Evolutionary conservation across 805 yeast species (phyloP), one percentile per base, ranked within the genome.

Genomic region (Metschnikowia borealis): DNA sequence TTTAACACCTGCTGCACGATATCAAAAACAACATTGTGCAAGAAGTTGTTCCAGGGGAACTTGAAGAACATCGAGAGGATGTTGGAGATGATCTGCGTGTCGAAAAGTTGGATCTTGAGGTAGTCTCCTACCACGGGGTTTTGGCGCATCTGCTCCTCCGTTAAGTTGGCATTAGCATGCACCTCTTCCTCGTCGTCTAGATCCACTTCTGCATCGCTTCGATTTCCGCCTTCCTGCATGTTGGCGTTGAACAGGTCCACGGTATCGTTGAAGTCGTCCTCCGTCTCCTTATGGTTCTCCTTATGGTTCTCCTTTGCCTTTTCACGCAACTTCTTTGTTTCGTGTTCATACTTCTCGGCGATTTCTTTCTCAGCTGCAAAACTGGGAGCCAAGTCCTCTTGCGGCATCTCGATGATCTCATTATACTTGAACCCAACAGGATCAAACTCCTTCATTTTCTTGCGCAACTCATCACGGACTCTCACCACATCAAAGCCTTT

Each of bases 41-140:
- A 63, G 51, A 74, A 74, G 53, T 74, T 74, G 57, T 74, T 74
- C 79, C 79, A 74, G 1, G 78, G 78, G 52, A 74, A 74, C 51
- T 65, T 65, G 62, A 74, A 74, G 54, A 74, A 74, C 78, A 73
- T 74, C 31, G 69, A 54, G 46, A 73, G 56, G 47, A 74, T 73
- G 51, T 70, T 73, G 48, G 70, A 60, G 42, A 74, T 64, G 43
- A 74, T 72, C 55, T 74, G 77, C 6, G 75, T 71, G 57, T 74
- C 79, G 54, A 61, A 69, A 44, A 74, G 58, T 3, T 75, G 62
- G 44, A 74, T 71, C 56, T 74, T 74, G 54, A 74, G 61, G 48
- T 54, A 65, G 58, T 74, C 79, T 2, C 79, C 79, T 20, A 74
- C 69, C 2, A 73, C 78, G 3, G 79, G 78, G 31, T 64, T 63